phyloP scores from a whole-genome alignment of 2,329 filamentous ascomycete species.

The Fusarium continuum region DNA sequence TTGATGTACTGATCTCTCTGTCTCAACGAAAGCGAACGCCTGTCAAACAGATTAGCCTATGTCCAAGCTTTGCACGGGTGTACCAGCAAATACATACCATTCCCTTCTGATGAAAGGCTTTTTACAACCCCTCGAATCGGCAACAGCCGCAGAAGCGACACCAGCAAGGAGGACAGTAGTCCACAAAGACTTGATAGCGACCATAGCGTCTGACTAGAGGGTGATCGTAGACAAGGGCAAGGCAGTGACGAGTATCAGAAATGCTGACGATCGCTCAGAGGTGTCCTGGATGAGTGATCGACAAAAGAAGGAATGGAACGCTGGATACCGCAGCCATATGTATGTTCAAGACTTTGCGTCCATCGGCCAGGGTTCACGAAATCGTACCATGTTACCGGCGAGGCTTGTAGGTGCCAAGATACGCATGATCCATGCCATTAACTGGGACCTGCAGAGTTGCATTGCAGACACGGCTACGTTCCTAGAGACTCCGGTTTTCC shows the following conservation, averaged over 20 bases:
- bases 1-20: constrained; percentile 30
- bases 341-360: not conserved
- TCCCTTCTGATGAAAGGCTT: constrained; percentile 20
- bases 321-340: not conserved
- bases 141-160: not conserved
- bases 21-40: constrained; percentile 13
- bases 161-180: constrained; percentile 2
- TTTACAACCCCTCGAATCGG: constrained; percentile 6
- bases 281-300: not conserved
- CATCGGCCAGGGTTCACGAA: not conserved
- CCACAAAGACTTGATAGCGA: constrained; percentile 11
- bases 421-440: not conserved
- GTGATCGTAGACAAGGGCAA: not conserved
- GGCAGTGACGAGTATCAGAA: constrained; percentile 1
- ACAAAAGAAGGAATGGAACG: not conserved
- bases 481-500: too few species aligned
- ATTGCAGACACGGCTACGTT: not conserved
- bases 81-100: not conserved
- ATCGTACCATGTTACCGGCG: not conserved
- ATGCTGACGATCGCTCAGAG: not conserved
- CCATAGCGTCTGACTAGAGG: not conserved
- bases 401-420: not conserved
- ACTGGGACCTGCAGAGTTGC: not conserved
- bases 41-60: not conserved
- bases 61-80: accelerated